A percentile compares a stretch with the other conserved stretches of the same genome.
These are phyloP conservation scores for Ogataea nonfermentans DNA, from an alignment of 805 yeast genomes.

Conservation along the genomic window DNA sequence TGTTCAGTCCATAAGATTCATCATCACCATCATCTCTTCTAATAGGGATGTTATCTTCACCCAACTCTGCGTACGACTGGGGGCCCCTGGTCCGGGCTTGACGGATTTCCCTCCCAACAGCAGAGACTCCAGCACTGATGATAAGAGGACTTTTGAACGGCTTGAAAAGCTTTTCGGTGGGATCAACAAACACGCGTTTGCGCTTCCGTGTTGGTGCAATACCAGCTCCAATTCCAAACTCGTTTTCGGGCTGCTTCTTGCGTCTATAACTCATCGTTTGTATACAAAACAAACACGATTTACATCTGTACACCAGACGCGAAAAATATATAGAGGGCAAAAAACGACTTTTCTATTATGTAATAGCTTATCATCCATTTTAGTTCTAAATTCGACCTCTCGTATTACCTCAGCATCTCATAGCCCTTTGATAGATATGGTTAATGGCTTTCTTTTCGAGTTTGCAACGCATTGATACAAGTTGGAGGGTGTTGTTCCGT, in stretches of 20 bases:
- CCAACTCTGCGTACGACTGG: slow-evolving; percentile 41
- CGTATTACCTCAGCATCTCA: too few relatives aligned
- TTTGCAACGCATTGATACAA: too few relatives aligned
- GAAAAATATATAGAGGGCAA: background rate
- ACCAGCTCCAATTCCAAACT: slow-evolving; percentile 70
- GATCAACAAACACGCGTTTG: slow-evolving; percentile 50
- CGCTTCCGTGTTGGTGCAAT: slow-evolving; percentile 56
- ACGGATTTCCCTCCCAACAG: slow-evolving; percentile 18
- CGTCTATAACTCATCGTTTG: slow-evolving; percentile 5
- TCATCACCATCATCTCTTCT: slow-evolving; percentile 36
- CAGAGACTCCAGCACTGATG: slow-evolving; percentile 17
- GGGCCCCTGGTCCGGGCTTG: slow-evolving; percentile 36
- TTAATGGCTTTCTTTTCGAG: too few relatives aligned
- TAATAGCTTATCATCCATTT: too few relatives aligned
- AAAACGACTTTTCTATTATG: too few relatives aligned
- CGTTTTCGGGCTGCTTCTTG: slow-evolving; percentile 29
- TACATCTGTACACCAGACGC: slow-evolving; percentile 2
- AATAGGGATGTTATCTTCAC: slow-evolving; percentile 25
- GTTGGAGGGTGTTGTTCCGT: too few relatives aligned
- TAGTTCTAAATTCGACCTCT: too few relatives aligned
- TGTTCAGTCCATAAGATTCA: slow-evolving; percentile 30
- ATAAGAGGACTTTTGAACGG: slow-evolving; percentile 69
- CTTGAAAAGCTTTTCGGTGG: slow-evolving; percentile 50
- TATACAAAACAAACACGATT: slow-evolving; percentile 5
- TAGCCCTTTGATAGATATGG: too few relatives aligned